These are phyloP conservation scores for Comarum palustre DNA, from an alignment of 306 rosid species.

Conservation along the genomic window DNA sequence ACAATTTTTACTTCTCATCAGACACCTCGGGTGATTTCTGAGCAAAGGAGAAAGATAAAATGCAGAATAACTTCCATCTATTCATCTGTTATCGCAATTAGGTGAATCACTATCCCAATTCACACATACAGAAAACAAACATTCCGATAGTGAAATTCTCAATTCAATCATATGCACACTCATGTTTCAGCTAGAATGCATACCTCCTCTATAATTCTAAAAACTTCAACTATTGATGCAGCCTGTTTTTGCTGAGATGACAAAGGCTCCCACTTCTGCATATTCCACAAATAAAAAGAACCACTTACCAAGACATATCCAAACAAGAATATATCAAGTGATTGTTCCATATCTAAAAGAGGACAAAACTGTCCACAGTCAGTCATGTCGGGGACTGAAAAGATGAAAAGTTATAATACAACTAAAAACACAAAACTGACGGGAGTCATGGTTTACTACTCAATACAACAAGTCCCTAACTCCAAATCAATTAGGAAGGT, in stretches of 20 bases:
- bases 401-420: not conserved
- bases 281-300: constrained; percentile 12
- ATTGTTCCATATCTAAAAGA: not conserved
- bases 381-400: not conserved
- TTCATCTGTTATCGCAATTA: not conserved
- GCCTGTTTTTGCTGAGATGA: constrained; percentile 53
- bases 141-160: constrained; percentile 4
- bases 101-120: not conserved
- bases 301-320: not conserved
- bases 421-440: not conserved
- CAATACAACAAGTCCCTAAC: not conserved
- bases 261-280: constrained; percentile 57
- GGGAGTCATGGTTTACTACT: not conserved
- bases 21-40: constrained; percentile 10
- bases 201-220: constrained; percentile 59
- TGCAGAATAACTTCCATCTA: constrained; percentile 3
- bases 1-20: not conserved
- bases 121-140: constrained; percentile 3
- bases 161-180: not conserved
- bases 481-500: not conserved
- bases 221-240: constrained; percentile 51
- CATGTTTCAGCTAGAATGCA: constrained; percentile 7
- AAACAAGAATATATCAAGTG: not conserved
- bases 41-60: not conserved
- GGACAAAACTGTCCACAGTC: not conserved